A percentile compares a stretch with the other conserved stretches of the same genome.
phyloP scores from a whole-genome alignment of 805 yeast genomes.

The Myxozyma monticola region DNA sequence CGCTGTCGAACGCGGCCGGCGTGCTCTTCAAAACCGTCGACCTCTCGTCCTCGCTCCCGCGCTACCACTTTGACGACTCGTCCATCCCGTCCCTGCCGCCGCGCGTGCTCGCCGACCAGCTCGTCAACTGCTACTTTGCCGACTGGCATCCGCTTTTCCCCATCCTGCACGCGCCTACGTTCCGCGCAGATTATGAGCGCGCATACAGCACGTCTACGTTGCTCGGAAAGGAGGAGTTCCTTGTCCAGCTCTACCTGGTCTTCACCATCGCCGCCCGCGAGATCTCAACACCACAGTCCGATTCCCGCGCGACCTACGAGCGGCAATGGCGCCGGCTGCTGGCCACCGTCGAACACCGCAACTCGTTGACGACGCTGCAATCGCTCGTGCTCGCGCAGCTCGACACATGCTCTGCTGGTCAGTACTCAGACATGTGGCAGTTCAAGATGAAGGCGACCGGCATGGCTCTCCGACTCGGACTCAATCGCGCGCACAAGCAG shows the following conservation, averaged over 20 bases:
- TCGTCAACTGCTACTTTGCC: conserved; percentile 66
- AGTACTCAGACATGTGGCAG: conserved; percentile 69
- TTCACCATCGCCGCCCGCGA: conserved; percentile 36
- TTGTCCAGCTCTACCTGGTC: conserved; percentile 35
- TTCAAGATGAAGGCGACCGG: conserved; percentile 73
- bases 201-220: conserved; percentile 21
- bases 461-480: conserved; percentile 81
- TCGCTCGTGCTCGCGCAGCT: conserved; percentile 66
- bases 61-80: conserved; percentile 21
- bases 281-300: conserved; percentile 15
- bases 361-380: conserved; percentile 47
- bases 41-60: conserved; percentile 24
- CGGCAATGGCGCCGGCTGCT: conserved; percentile 35
- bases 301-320: conserved; percentile 25
- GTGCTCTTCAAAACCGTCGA: conserved; percentile 18
- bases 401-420: conserved; percentile 72
- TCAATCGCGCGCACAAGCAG: conserved; percentile 71
- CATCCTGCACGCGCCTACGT: conserved; percentile 66
- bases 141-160: conserved; percentile 78
- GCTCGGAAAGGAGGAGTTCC: conserved; percentile 31
- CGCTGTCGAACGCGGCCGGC: conserved; percentile 26
- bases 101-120: conserved; percentile 63
- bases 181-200: conserved; percentile 57
- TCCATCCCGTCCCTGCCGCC: conserved; percentile 44
- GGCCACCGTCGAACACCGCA: conserved; percentile 25